These are phyloP conservation scores for Colletotrichum agaves DNA, from an alignment of 2,329 filamentous ascomycete species.

Conservation along the genomic window DNA sequence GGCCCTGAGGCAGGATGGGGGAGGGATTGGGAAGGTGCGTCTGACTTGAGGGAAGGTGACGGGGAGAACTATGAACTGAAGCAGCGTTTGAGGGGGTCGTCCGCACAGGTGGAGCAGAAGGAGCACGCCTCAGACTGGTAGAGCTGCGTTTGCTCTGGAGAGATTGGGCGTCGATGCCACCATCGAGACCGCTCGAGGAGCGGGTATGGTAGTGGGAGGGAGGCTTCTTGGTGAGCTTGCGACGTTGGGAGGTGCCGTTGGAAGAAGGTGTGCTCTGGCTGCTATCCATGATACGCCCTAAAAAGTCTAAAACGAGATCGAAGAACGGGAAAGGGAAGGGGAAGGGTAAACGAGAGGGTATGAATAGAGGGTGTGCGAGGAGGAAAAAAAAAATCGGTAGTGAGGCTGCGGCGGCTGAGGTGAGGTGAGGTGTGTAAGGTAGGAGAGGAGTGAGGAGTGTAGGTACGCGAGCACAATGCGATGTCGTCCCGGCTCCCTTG, in stretches of 20 bases:
- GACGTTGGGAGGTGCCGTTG: constrained; percentile 64
- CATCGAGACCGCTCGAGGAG: constrained; percentile 62
- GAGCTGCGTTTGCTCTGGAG: constrained; percentile 73
- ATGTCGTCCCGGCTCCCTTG: constrained; percentile 16
- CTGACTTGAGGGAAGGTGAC: constrained; percentile 54
- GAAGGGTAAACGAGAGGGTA: constrained; percentile 29
- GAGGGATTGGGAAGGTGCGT: constrained; percentile 56
- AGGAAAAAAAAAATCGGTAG: constrained; percentile 26
- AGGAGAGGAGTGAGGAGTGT: not conserved
- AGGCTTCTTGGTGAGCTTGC: constrained; percentile 72
- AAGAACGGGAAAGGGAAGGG: constrained; percentile 9
- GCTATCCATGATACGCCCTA: constrained; percentile 57
- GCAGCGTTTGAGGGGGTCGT: constrained; percentile 55
- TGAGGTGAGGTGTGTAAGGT: not conserved
- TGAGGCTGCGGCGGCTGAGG: no score
- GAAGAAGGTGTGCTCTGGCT: constrained; percentile 51
- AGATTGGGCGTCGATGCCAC: constrained; percentile 65
- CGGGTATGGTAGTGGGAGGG: constrained; percentile 58
- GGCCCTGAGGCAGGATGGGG: constrained; percentile 56
- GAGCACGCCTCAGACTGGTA: constrained; percentile 69
- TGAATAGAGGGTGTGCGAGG: constrained; percentile 37
- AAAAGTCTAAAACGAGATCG: constrained; percentile 36
- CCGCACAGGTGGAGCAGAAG: constrained; percentile 66
- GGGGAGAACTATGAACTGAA: constrained; percentile 50
- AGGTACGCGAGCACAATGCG: constrained; percentile 7